phyloP scores from a whole-genome alignment of 306 rosid genomes.

The Adenanthera pavonina region DNA sequence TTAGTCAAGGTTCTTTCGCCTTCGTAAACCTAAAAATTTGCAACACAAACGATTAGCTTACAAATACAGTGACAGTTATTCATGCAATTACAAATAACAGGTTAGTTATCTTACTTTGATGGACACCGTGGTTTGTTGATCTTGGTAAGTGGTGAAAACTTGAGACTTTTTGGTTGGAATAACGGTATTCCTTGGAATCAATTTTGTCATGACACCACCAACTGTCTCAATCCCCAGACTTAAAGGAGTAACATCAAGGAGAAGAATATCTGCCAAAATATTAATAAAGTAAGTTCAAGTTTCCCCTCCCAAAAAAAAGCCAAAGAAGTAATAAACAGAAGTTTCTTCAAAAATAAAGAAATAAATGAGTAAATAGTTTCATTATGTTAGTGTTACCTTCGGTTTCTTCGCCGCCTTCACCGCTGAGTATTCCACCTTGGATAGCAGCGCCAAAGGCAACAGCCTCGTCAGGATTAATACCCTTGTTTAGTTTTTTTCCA shows the following conservation, averaged over 20 bases:
- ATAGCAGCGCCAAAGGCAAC: conserved; percentile 66
- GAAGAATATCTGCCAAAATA: conserved; percentile 43
- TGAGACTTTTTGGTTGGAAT: conserved; percentile 64
- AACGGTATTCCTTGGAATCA: conserved; percentile 62
- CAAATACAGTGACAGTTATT: neutral
- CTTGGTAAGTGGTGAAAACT: conserved; percentile 62
- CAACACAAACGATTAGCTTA: neutral
- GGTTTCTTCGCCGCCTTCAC: conserved; percentile 53
- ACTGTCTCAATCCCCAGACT: conserved; percentile 66
- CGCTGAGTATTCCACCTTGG: conserved; percentile 61
- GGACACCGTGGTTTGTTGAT: conserved; percentile 58
- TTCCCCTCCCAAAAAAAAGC: neutral
- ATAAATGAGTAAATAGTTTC: neutral
- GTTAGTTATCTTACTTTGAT: conserved; percentile 43
- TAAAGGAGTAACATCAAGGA: conserved; percentile 61
- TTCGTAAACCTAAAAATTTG: conserved; percentile 45
- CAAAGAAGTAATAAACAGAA: neutral
- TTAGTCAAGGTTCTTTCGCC: conserved; percentile 63
- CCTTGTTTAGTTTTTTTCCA: conserved; percentile 64
- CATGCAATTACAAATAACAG: neutral
- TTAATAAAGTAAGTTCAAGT: neutral
- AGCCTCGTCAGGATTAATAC: conserved; percentile 69
- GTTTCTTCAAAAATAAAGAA: neutral
- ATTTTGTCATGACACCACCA: conserved; percentile 67
- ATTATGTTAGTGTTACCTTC: conserved; percentile 42